These are phyloP conservation scores for Luffa acutangula DNA, from an alignment of 306 rosid species.

Conservation along the genomic window DNA sequence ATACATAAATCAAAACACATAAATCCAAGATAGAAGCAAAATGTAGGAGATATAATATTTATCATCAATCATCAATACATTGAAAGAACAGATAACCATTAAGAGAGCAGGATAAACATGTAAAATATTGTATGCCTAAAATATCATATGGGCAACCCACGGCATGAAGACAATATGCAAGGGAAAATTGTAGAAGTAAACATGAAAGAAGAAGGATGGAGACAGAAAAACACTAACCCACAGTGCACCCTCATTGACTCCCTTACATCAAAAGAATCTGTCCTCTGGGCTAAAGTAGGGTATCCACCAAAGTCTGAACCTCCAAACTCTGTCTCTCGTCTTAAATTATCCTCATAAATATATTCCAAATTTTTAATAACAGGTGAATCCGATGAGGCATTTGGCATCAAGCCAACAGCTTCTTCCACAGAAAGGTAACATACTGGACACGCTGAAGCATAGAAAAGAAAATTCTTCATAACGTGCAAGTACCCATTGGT, in stretches of 20 bases:
- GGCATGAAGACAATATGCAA: background rate
- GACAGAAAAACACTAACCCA: slow-evolving; percentile 49
- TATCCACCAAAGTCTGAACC: slow-evolving; percentile 97
- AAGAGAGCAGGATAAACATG: background rate
- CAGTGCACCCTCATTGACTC: slow-evolving; percentile 82
- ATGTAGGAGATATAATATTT: slow-evolving; percentile 7
- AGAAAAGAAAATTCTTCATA: slow-evolving; percentile 10
- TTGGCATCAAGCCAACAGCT: slow-evolving; percentile 72
- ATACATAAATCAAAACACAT: slow-evolving; percentile 21
- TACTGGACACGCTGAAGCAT: slow-evolving; percentile 77
- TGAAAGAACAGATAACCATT: background rate
- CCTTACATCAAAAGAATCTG: slow-evolving; percentile 49
- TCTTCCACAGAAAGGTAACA: slow-evolving; percentile 94
- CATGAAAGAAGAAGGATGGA: background rate
- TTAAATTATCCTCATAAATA: slow-evolving; percentile 52
- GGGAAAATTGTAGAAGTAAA: background rate
- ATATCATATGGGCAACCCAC: background rate
- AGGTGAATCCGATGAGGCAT: slow-evolving; percentile 59
- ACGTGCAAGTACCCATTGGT: background rate
- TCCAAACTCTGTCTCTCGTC: slow-evolving; percentile 62
- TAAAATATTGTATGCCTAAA: background rate
- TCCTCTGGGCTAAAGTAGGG: slow-evolving; percentile 75
- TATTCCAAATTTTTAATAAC: slow-evolving; percentile 56
- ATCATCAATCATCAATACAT: background rate
- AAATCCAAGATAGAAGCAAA: slow-evolving; percentile 13